These are phyloP conservation scores for Salix arbutifolia DNA, from an alignment of 345 rosid species.

Conservation along the genomic window DNA sequence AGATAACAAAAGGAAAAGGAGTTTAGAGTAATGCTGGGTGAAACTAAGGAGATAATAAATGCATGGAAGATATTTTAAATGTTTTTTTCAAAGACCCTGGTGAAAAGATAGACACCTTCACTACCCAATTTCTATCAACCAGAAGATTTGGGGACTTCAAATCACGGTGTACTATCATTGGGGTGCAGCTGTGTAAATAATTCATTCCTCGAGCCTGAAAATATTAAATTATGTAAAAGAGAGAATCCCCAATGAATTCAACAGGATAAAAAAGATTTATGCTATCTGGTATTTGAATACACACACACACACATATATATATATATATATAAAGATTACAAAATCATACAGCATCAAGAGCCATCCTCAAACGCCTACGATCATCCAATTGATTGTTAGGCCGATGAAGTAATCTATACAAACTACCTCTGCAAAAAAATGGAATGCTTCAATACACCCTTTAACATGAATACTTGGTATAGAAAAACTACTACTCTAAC, in stretches of 20 bases:
- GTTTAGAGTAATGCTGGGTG: constrained; percentile 5
- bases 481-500: background rate
- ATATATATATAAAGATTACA: constrained; percentile 1
- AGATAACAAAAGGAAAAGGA: constrained; percentile 14
- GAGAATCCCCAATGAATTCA: constrained; percentile 14
- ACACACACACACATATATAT: background rate
- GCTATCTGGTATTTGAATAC: background rate
- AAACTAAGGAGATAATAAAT: background rate
- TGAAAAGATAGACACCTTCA: constrained; percentile 52
- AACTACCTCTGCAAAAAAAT: constrained; percentile 79
- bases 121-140: constrained; percentile 94
- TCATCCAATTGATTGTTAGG: constrained; percentile 93
- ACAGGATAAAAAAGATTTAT: constrained; percentile 4
- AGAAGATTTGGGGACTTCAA: constrained; percentile 91
- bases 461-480: constrained; percentile 2
- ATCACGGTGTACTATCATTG: constrained; percentile 86
- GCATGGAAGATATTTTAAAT: constrained; percentile 4
- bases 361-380: constrained; percentile 89
- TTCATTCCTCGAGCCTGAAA: constrained; percentile 97
- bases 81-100: background rate
- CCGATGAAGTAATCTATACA: constrained; percentile 85
- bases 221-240: constrained; percentile 15
- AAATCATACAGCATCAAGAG: constrained; percentile 80
- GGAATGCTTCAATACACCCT: background rate
- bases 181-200: constrained; percentile 85